These are phyloP conservation scores for Neonectria magnoliae DNA, from an alignment of 2,329 filamentous ascomycete genomes.

Conservation along the genomic window DNA sequence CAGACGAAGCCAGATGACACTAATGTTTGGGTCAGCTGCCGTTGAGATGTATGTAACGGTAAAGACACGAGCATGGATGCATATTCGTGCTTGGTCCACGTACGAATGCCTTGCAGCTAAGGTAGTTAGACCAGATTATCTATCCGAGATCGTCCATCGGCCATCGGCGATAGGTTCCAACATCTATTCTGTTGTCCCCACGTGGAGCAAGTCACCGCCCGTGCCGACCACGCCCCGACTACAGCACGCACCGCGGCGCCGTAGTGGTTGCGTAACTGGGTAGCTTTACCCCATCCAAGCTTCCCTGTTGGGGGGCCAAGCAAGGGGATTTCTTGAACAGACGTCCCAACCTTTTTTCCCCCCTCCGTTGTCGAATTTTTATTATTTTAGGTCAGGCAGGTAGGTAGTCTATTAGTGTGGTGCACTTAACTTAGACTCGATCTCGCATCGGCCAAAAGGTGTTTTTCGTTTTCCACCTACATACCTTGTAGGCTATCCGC, in stretches of 20 bases:
- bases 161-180: too few species aligned
- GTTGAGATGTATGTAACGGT: too few species aligned
- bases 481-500: neutral
- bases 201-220: constrained; percentile 20
- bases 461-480: too few species aligned
- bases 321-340: neutral
- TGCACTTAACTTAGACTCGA: neutral
- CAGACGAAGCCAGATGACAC: neutral
- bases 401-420: too few species aligned
- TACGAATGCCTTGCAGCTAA: too few species aligned
- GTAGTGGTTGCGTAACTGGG: neutral
- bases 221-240: neutral
- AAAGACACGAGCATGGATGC: neutral
- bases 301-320: neutral
- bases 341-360: constrained; percentile 1
- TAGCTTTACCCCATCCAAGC: neutral
- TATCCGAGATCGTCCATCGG: neutral
- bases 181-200: constrained; percentile 2
- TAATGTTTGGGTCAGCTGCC: constrained; percentile 1
- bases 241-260: too few species aligned
- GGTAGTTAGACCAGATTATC: neutral
- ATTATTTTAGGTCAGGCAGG: too few species aligned
- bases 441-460: neutral
- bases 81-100: neutral
- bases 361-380: neutral